Evolutionary conservation across 768 basidiomycete species (phyloP).

Genomic region (Panus rudis): DNA sequence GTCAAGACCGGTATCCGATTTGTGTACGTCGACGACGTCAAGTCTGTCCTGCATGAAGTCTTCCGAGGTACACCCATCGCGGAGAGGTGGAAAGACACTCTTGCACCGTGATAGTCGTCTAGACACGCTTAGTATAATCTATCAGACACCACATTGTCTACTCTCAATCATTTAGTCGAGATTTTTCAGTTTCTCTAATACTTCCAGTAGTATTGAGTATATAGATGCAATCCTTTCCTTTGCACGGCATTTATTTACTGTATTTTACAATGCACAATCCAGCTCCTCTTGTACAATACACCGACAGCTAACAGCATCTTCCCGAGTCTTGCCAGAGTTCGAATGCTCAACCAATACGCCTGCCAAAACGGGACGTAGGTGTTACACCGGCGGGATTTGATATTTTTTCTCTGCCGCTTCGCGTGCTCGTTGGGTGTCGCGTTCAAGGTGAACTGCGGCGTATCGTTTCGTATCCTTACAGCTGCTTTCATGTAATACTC

Average conservation of each 20-base stretch:
- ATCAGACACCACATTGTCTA: background rate
- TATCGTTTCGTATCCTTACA: no score
- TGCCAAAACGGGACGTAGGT: no score
- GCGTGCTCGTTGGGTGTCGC: no score
- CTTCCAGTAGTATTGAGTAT: slow-evolving; percentile 1
- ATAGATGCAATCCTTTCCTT: slow-evolving; percentile 1
- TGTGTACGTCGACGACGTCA: slow-evolving; percentile 91
- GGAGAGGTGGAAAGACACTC: slow-evolving; percentile 64
- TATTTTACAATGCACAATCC: slow-evolving; percentile 9
- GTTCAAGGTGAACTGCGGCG: no score
- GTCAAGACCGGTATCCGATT: slow-evolving; percentile 94
- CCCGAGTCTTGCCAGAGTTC: no score
- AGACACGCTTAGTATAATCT: background rate
- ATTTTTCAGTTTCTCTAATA: slow-evolving; percentile 2
- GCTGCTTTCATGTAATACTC: no score
- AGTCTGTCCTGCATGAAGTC: slow-evolving; percentile 83
- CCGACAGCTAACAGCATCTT: no score
- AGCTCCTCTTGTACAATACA: no score
- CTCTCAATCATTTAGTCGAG: background rate
- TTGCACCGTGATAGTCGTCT: slow-evolving; percentile 18
- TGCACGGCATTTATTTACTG: slow-evolving; percentile 6
- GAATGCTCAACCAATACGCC: no score
- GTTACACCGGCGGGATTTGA: no score
- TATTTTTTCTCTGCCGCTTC: no score
- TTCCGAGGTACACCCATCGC: slow-evolving; percentile 58